A percentile compares a stretch with the other conserved stretches of the same genome.
Conservation (phyloP, 2,329 filamentous ascomycete species). For the Aspergillus sclerotialis region DNA sequence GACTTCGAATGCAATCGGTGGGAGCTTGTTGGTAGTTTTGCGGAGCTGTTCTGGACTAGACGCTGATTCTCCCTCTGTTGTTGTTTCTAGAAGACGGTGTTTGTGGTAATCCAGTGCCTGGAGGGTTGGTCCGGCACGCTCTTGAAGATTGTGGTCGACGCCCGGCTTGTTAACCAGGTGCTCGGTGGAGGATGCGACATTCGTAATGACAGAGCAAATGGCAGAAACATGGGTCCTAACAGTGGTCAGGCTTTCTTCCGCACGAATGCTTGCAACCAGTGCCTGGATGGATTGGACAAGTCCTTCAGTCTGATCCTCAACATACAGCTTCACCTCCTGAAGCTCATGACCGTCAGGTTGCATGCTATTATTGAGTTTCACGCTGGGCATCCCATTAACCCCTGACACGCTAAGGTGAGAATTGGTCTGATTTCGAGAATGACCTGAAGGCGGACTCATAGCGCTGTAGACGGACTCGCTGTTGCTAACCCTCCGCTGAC, state of each 20-base stretch:
- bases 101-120: constrained; percentile 53
- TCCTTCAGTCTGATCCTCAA: constrained; percentile 74
- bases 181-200: constrained; percentile 62
- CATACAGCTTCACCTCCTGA: constrained; percentile 63
- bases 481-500: constrained; percentile 46
- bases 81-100: constrained; percentile 58
- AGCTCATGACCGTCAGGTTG: constrained; percentile 43
- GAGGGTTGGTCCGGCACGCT: constrained; percentile 36
- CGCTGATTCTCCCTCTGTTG: constrained; percentile 55
- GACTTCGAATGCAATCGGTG: constrained; percentile 81
- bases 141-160: constrained; percentile 42
- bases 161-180: constrained; percentile 45
- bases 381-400: constrained; percentile 23
- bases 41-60: constrained; percentile 44
- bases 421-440: constrained; percentile 26
- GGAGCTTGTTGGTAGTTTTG: constrained; percentile 62
- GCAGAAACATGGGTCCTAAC: constrained; percentile 64
- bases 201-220: constrained; percentile 64
- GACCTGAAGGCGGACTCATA: constrained; percentile 54
- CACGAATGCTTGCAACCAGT: constrained; percentile 66
- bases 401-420: constrained; percentile 22
- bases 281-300: constrained; percentile 75
- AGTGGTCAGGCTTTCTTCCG: constrained; percentile 55
- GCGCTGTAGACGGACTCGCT: constrained; percentile 71
- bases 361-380: constrained; percentile 35